Evolutionary conservation across 2,329 filamentous ascomycete species (phyloP), one percentile per base, ranked within the genome.

Genomic region (Pestalotiopsis sp.): DNA sequence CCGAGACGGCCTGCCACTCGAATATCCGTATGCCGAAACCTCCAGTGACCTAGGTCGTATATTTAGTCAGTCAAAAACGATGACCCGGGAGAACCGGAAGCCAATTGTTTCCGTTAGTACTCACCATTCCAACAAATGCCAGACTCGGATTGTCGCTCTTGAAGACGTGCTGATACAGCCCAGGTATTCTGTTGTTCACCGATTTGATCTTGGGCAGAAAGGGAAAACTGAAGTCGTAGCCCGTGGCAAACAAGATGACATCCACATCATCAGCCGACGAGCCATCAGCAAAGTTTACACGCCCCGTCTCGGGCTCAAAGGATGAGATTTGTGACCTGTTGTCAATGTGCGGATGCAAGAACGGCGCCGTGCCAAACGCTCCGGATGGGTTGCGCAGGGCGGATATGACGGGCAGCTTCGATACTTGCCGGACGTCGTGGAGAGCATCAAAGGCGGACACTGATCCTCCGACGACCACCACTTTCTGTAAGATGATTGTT

Each of bases 1-100:
- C 87, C 1, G 87, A 82, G 0, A 91, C 89, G 4, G 89, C 88
- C 73, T 92, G 90, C 87, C 88, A 91, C 77, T 92, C 90, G 66
- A 90, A 91, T 31, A 36, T 36, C 9, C 60, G 13, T 13, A 45
- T 63, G 11, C 60, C 60, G 9, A 63, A 63, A 13, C 60, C 23
- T 14, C 60, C 60, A 5, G 60, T 63, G 23, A 91, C 84, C 74
- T 90, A 91, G 79, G 92, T 92, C 0, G 90, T 92, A 27, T 92
- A 77, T 59, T 31, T 3, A 60, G 11, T 36, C 17, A 27, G 31
- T 36, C n/a, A 13, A 27, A 31, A 36, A 2, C 31, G 17, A 14
- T 27, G 14, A n/a, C 20, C 17, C 12, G n/a, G 4, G 55, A 59
- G 2, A 23, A 60, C 7, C 2, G 12, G 25, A 27, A 60, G 13